These are phyloP conservation scores for Hippophae rhamnoides DNA, from an alignment of 306 rosid species.

Conservation along the genomic window DNA sequence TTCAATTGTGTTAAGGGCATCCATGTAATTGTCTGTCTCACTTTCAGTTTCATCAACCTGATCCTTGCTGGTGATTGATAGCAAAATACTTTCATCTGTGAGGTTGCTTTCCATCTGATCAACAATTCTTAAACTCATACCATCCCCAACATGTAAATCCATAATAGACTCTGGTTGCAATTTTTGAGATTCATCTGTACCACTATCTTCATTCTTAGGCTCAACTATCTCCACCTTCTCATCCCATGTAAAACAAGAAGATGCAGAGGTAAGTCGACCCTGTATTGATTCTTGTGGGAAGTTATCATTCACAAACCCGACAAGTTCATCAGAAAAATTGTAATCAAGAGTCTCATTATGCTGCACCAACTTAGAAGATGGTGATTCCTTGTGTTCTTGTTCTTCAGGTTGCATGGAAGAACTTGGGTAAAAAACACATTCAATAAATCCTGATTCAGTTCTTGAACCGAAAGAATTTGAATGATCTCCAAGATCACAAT, in stretches of 20 bases:
- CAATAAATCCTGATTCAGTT: slow-evolving; percentile 53
- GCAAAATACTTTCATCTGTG: slow-evolving; percentile 31
- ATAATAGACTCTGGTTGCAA: slow-evolving; percentile 20
- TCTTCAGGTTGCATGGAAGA: slow-evolving; percentile 38
- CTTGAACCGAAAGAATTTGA: slow-evolving; percentile 64
- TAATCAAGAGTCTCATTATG: slow-evolving; percentile 34
- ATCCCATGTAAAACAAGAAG: slow-evolving; percentile 81
- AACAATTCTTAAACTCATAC: slow-evolving; percentile 26
- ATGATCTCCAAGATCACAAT: slow-evolving; percentile 31
- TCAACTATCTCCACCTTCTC: slow-evolving; percentile 84
- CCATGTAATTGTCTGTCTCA: slow-evolving; percentile 73
- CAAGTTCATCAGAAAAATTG: slow-evolving; percentile 26
- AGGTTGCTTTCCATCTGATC: slow-evolving; percentile 26
- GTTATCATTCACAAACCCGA: slow-evolving; percentile 34
- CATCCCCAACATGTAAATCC: slow-evolving; percentile 27
- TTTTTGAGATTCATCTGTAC: slow-evolving; percentile 33
- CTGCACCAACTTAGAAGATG: slow-evolving; percentile 34
- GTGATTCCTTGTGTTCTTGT: slow-evolving; percentile 41
- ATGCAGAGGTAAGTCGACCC: slow-evolving; percentile 46
- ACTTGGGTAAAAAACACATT: slow-evolving; percentile 54
- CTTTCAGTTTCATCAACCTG: slow-evolving; percentile 62
- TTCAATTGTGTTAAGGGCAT: slow-evolving; percentile 87
- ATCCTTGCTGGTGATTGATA: slow-evolving; percentile 25
- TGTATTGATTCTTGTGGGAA: slow-evolving; percentile 38
- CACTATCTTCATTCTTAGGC: slow-evolving; percentile 29